Evolutionary conservation across 352 stramenopile species (phyloP), one percentile per base, ranked within the genome.

Genomic region (Globisporangium nagaii): DNA sequence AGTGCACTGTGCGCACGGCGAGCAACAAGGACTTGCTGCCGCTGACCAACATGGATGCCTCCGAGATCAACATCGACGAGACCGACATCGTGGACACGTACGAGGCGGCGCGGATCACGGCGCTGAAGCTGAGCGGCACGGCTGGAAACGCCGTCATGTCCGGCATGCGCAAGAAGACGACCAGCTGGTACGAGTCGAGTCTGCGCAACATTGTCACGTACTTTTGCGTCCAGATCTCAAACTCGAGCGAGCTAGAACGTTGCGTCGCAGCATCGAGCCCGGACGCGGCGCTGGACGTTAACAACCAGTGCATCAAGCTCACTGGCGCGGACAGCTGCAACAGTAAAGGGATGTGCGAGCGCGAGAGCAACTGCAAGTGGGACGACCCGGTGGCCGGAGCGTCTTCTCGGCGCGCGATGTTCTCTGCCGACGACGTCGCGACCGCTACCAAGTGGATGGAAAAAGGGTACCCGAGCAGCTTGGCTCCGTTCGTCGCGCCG

Each of bases 351-450:
- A 52, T 80, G 39, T 93, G 83, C 37, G 83, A 93, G 50, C 78
- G 78, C 34, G 65, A 75, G 41, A 80, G 70, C 65, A 93, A 90
- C 56, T 93, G 83, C 75, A 87, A 90, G 56, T 93, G 83, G 83
- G 71, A 89, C 47, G 78, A 89, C 42, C 62, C 76, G 0, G 53
- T 87, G 5, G 55, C 53, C 10, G 63, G 58, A n/a, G 60, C 70
- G 12, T 62, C 62, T 35, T 61, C 62, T 1, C 76, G 83, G 3
- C 69, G 65, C 19, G 64, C 82, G 42, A 52, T 90, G 30, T 93
- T 88, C 52, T 79, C 72, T 4, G 59, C 66, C 32, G 69, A 66
- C 0, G 64, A 90, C 57, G 70, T 86, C 9, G 75, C 68, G 2
- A 51, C 75, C 13, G 83, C 80, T 15, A 73, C 48, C 25, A 74